A percentile compares a stretch with the other conserved stretches of the same genome.
These are phyloP conservation scores for Cyclotella atomus DNA, from an alignment of 108 stramenopile genomes.

Conservation along the genomic window DNA sequence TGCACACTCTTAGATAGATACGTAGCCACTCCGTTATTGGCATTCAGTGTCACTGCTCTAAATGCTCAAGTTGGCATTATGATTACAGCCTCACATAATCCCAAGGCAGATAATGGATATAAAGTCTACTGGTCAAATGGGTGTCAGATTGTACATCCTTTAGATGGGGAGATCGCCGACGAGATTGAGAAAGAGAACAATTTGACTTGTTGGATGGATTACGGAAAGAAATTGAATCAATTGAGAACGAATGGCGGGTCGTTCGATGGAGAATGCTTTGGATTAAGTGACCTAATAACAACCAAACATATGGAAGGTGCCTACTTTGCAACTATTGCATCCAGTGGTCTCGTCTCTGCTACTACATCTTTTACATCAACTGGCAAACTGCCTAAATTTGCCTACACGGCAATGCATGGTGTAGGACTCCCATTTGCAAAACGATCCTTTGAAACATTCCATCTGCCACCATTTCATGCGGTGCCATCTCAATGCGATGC, in stretches of 20 bases:
- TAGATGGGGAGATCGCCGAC: constrained; percentile 88
- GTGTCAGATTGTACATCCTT: constrained; percentile 94
- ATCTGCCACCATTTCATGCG: constrained; percentile 69
- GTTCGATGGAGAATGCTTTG: constrained; percentile 54
- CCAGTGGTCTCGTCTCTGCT: constrained; percentile 66
- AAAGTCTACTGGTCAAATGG: constrained; percentile 97
- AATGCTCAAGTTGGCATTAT: constrained; percentile 90
- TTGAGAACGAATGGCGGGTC: constrained; percentile 22
- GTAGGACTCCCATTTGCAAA: constrained; percentile 83
- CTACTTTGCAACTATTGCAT: constrained; percentile 70
- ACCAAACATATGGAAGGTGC: constrained; percentile 52
- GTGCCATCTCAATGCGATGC: constrained; percentile 87
- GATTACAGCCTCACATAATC: constrained; percentile 99
- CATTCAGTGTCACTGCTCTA: constrained; percentile 69
- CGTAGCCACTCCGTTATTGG: constrained; percentile 92
- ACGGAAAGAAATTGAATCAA: constrained; percentile 50
- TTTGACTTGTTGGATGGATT: constrained; percentile 89
- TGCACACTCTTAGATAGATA: constrained; percentile 86
- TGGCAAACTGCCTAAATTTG: constrained; percentile 56
- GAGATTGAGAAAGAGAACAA: constrained; percentile 73
- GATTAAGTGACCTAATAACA: constrained; percentile 41
- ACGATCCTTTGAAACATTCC: constrained; percentile 75
- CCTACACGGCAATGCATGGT: constrained; percentile 98
- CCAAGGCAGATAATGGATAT: constrained; percentile 94
- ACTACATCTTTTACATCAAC: constrained; percentile 13